phyloP scores from a whole-genome alignment of 2,329 filamentous ascomycete species.

The Coleophoma eucalyptorum region DNA sequence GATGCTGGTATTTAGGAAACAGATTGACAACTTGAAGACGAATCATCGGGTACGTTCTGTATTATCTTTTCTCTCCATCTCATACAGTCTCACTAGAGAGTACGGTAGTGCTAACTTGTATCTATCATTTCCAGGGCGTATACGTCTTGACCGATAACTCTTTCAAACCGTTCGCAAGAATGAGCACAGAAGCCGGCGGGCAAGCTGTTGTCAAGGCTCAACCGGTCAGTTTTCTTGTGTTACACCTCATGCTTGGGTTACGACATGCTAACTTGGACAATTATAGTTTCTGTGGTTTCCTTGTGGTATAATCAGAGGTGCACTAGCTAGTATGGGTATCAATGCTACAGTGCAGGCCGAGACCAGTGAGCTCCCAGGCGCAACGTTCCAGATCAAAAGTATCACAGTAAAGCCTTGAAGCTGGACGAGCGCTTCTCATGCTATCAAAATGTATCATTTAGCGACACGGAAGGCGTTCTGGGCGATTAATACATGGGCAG shows the following conservation, averaged over 20 bases:
- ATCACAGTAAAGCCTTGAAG: slow-evolving; percentile 58
- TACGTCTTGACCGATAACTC: slow-evolving; percentile 93
- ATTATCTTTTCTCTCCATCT: not conserved
- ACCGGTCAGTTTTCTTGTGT: slow-evolving; percentile 54
- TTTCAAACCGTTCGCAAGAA: slow-evolving; percentile 83
- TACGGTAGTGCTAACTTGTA: not conserved
- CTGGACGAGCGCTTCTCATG: no score
- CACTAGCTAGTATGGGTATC: slow-evolving; percentile 88
- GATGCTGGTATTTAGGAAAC: slow-evolving; percentile 91
- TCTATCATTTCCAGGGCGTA: slow-evolving; percentile 55
- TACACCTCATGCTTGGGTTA: no score
- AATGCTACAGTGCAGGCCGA: slow-evolving; percentile 90
- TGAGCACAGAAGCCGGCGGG: slow-evolving; percentile 77
- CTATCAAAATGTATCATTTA: slow-evolving; percentile 14
- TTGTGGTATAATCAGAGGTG: slow-evolving; percentile 86
- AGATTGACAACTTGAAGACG: slow-evolving; percentile 97
- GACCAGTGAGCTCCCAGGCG: slow-evolving; percentile 78
- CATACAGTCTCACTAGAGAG: not conserved
- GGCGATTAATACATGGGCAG: not conserved
- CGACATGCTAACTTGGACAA: not conserved
- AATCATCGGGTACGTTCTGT: slow-evolving; percentile 75
- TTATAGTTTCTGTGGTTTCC: slow-evolving; percentile 91
- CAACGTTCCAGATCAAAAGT: slow-evolving; percentile 95
- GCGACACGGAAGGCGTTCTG: slow-evolving; percentile 21
- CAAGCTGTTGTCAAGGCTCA: slow-evolving; percentile 74